Percentiles rank a stretch among this genome's conserved stretches.
Conservation (phyloP, 2,329 filamentous ascomycete species). For the Davidsoniella australis region DNA sequence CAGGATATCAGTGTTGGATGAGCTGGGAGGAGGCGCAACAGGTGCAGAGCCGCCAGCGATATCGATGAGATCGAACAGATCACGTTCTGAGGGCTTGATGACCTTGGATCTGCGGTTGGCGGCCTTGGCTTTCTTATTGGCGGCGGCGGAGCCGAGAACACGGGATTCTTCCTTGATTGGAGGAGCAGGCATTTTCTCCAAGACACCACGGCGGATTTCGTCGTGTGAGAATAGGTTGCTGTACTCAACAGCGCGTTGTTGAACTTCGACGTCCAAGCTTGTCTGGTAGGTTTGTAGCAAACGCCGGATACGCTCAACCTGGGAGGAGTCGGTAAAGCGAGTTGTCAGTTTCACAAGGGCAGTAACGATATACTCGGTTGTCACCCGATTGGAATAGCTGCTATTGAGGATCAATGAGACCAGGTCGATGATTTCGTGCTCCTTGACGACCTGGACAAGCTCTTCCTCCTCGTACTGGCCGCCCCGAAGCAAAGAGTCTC, state of each 20-base stretch:
- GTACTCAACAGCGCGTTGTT: slow-evolving; percentile 92
- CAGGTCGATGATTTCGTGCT: slow-evolving; percentile 83
- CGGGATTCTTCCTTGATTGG: slow-evolving; percentile 93
- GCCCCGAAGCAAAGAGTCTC: slow-evolving; percentile 72
- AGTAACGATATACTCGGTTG: slow-evolving; percentile 91
- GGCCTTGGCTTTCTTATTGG: slow-evolving; percentile 45
- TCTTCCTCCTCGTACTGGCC: slow-evolving; percentile 92
- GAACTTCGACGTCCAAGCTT: slow-evolving; percentile 85
- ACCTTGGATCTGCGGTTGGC: slow-evolving; percentile 60
- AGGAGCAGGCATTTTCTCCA: slow-evolving; percentile 95
- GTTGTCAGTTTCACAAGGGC: slow-evolving; percentile 90
- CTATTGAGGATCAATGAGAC: slow-evolving; percentile 85
- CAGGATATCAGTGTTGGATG: slow-evolving; percentile 68
- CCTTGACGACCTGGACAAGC: slow-evolving; percentile 60
- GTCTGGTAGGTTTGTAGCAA: slow-evolving; percentile 64
- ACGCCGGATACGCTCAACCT: slow-evolving; percentile 69
- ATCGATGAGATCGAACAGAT: slow-evolving; percentile 84
- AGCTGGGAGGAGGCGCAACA: slow-evolving; percentile 34
- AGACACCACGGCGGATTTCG: slow-evolving; percentile 67
- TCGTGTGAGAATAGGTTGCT: slow-evolving; percentile 87
- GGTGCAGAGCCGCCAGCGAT: slow-evolving; percentile 17
- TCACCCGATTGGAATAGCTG: slow-evolving; percentile 78
- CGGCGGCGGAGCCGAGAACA: slow-evolving; percentile 63
- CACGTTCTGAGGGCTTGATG: slow-evolving; percentile 74
- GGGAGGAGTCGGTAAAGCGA: slow-evolving; percentile 63